These are phyloP conservation scores for Xylariales sp. DNA, from an alignment of 2,329 filamentous ascomycete genomes.

Conservation along the genomic window DNA sequence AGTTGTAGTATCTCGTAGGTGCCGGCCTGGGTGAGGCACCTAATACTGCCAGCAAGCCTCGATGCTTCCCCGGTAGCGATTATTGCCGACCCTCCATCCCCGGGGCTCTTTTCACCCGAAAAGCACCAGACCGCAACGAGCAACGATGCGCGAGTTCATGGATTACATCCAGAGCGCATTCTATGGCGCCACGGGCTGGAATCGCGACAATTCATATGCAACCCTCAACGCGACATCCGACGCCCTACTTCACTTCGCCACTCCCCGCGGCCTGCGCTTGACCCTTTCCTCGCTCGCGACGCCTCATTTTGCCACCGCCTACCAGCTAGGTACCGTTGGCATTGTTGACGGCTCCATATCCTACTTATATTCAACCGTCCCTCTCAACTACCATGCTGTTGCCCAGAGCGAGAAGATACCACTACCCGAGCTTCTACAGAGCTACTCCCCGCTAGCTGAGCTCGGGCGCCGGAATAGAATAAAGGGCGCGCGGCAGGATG, in stretches of 20 bases:
- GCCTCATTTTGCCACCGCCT: slow-evolving; percentile 93
- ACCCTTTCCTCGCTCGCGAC: slow-evolving; percentile 92
- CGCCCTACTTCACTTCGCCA: slow-evolving; percentile 88
- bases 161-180: slow-evolving; percentile 95
- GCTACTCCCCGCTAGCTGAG: slow-evolving; percentile 82
- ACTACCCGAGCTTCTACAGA: slow-evolving; percentile 80
- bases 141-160: slow-evolving; percentile 91
- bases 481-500: slow-evolving; percentile 55
- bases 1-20: neutral
- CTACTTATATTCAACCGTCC: slow-evolving; percentile 92
- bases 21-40: too few species aligned
- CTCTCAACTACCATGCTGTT: slow-evolving; percentile 72
- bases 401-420: slow-evolving; percentile 79
- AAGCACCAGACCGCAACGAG: slow-evolving; percentile 5
- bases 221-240: slow-evolving; percentile 85
- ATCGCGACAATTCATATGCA: slow-evolving; percentile 91
- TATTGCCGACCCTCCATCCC: neutral
- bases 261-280: slow-evolving; percentile 84
- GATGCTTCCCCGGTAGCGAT: slow-evolving; percentile 33
- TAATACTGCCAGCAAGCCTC: slow-evolving; percentile 8
- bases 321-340: slow-evolving; percentile 88
- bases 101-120: slow-evolving; percentile 30
- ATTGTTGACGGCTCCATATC: slow-evolving; percentile 97
- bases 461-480: slow-evolving; percentile 53
- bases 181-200: slow-evolving; percentile 87